Base-by-base conservation (phyloP, 768 basidiomycete species). In the Naganishia vaughanmartiniae region DNA sequence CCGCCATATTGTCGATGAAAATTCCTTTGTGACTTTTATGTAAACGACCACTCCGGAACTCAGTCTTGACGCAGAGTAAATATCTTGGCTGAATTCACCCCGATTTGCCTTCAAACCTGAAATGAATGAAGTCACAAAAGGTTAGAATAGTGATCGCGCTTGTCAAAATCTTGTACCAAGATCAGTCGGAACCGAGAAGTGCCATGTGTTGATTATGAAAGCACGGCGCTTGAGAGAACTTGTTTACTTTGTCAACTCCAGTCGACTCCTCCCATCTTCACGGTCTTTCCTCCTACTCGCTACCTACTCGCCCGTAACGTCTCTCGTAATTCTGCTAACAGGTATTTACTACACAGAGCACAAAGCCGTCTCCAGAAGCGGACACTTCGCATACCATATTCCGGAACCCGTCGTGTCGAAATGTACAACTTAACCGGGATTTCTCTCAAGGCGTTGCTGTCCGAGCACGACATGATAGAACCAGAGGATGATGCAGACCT, bases 1-100 rank as follows among this genome's bases (percentile, higher is more conserved):
- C 71, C 10, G 58, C 72, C 19, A 70, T 42, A 57, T 60, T 70
- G 65, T 42, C 55, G 65, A 12, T 31, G 67, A 66, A 30, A 28
- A 48, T 33, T 56, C 31, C 66, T 67, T 58, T 70, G 55, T 65
- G n/a, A n/a, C 15, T 45, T 30, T 60, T 46, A 24, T 21, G 14
- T 31, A 54, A 17, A 30, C 34, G 28, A 21, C 42, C 17, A 24
- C 33, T 63, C 33, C 17, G 24, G 24, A 34, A 26, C 28, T 45
- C 24, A 45, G 11, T 9, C 21, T 30, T 31, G 17, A 31, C 42
- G 6, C 30, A 33, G 26, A n/a, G 39, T 1, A 15, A 30, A 21
- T 17, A 4, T 1, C 4, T n/a, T 9, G 46, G 14, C 28, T 21
- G 30, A 53, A 21, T 30, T 28, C 4, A 12, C 21, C 10, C 7